Evolutionary conservation across 2,329 filamentous ascomycete genomes (phyloP).

Genomic region (Apiospora sp.): DNA sequence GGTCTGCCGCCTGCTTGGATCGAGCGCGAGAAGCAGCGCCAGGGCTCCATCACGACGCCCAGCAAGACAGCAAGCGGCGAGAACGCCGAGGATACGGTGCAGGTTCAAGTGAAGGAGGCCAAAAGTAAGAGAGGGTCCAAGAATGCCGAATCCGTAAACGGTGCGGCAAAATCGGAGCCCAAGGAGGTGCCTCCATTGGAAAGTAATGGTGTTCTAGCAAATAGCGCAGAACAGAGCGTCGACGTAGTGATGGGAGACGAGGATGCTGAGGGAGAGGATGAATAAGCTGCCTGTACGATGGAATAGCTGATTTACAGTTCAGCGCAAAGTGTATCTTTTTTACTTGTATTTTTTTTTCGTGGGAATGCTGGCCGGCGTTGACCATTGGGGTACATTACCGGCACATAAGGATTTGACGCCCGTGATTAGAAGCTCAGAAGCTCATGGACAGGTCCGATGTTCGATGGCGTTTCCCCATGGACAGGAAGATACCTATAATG

Average conservation of each 20-base stretch:
- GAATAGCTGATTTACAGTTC: neutral
- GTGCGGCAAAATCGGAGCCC: constrained; percentile 35
- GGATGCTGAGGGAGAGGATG: constrained; percentile 27
- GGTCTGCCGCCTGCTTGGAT: constrained; percentile 68
- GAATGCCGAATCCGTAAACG: constrained; percentile 33
- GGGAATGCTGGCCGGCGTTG: constrained; percentile 12
- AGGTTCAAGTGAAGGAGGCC: constrained; percentile 49
- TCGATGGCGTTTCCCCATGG: constrained; percentile 1
- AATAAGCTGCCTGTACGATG: constrained; percentile 26
- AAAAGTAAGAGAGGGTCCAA: constrained; percentile 41
- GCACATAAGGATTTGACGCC: neutral
- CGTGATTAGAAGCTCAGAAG: neutral
- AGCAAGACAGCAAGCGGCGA: constrained; percentile 28
- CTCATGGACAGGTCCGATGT: neutral
- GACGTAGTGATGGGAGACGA: constrained; percentile 33
- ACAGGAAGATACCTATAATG: constrained; percentile 12
- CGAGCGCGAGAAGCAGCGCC: constrained; percentile 39
- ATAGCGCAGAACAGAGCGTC: constrained; percentile 26
- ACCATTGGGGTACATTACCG: neutral
- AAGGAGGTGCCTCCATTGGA: constrained; percentile 24
- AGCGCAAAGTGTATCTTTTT: constrained; percentile 9
- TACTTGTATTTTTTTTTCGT: neutral
- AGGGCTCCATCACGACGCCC: constrained; percentile 5
- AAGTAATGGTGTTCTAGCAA: constrained; percentile 27
- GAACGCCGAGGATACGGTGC: constrained; percentile 41